Conservation (phyloP, 2,329 filamentous ascomycete species). For the Fusarium multiceps region DNA sequence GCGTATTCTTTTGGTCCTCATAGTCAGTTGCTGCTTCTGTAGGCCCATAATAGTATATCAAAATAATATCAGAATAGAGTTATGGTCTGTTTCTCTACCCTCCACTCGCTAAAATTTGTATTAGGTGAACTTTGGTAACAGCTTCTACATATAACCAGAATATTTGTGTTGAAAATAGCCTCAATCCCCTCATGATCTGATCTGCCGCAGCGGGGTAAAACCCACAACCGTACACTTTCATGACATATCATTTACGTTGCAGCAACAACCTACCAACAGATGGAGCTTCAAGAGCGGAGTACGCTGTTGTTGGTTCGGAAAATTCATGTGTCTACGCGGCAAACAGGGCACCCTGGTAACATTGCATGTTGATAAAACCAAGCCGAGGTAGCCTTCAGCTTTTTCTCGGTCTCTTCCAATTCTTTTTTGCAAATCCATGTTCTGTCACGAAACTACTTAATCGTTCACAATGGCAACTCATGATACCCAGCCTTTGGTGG, state of each 20-base stretch:
- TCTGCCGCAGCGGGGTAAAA: background rate
- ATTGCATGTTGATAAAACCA: background rate
- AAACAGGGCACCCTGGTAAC: background rate
- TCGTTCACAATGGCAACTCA: background rate
- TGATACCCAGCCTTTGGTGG: slow-evolving; percentile 6
- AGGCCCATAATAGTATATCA: too few relatives aligned
- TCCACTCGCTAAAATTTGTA: too few relatives aligned
- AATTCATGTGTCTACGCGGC: slow-evolving; percentile 2
- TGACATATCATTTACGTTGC: background rate
- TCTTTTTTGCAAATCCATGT: too few relatives aligned
- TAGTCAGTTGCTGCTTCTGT: background rate
- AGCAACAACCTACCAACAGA: background rate
- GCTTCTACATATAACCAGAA: too few relatives aligned
- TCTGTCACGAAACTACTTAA: fast-evolving
- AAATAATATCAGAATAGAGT: too few relatives aligned
- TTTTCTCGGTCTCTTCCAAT: background rate
- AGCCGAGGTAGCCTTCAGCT: background rate
- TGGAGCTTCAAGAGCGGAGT: background rate
- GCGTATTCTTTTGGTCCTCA: too few relatives aligned
- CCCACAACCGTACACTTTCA: background rate
- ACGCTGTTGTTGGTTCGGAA: background rate
- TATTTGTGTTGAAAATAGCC: background rate
- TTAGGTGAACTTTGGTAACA: too few relatives aligned
- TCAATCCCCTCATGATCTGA: background rate
- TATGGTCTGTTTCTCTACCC: too few relatives aligned